A percentile compares a stretch with the other conserved stretches of the same genome.
Conservation (phyloP, 441 rosid genomes). For the Erodium moschatum region DNA sequence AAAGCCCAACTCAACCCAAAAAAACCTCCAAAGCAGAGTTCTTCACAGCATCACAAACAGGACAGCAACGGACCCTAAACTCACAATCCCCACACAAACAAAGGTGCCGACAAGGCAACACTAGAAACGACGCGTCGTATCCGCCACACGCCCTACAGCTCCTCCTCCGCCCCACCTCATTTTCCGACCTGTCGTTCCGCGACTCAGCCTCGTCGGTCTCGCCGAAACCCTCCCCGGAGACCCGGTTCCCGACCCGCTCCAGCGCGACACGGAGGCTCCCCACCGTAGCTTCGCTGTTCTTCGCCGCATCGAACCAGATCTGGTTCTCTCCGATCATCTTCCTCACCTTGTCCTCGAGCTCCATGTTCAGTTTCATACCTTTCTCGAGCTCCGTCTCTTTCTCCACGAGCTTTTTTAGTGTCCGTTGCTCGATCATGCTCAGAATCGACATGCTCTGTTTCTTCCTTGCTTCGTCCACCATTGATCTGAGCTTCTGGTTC, state of each 20-base stretch:
- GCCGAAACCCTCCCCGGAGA: constrained; percentile 11
- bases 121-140: background rate
- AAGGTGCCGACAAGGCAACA: constrained; percentile 15
- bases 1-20: background rate
- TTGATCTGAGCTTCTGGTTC: constrained; percentile 4
- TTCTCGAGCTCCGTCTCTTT: constrained; percentile 5
- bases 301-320: constrained; percentile 14
- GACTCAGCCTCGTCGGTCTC: constrained; percentile 15
- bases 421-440: background rate
- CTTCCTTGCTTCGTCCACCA: constrained; percentile 8
- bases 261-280: constrained; percentile 11
- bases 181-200: background rate
- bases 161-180: background rate
- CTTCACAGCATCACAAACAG: constrained; percentile 13
- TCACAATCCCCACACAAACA: constrained; percentile 12
- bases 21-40: constrained; percentile 11
- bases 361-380: background rate
- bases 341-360: too few relatives aligned
- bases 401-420: background rate
- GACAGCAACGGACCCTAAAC: background rate
- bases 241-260: constrained; percentile 9
- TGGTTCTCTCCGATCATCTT: constrained; percentile 12
- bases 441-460: background rate
- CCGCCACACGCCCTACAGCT: constrained; percentile 14
- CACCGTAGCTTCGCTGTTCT: constrained; percentile 12